A percentile compares a stretch with the other conserved stretches of the same genome.
These are phyloP conservation scores for Pseudogymnoascus sp. DNA, from an alignment of 2,329 filamentous ascomycete genomes.

Conservation along the genomic window DNA sequence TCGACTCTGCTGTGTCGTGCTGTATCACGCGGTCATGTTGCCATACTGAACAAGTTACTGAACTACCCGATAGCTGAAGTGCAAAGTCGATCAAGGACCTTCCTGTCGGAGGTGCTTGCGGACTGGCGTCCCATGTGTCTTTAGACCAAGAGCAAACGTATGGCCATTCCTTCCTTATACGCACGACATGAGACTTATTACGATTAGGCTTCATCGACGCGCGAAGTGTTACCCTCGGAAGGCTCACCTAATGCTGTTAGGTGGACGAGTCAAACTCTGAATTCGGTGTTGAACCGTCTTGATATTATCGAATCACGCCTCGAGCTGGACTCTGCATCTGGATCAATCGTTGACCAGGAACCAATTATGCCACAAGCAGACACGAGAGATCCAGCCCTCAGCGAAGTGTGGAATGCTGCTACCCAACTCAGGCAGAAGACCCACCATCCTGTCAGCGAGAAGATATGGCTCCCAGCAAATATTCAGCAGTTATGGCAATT, in stretches of 20 bases:
- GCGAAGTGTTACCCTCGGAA: slow-evolving; percentile 15
- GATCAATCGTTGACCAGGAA: slow-evolving; percentile 14
- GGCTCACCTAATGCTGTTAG: slow-evolving; percentile 9
- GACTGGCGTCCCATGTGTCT: slow-evolving; percentile 32
- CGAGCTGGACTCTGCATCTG: slow-evolving; percentile 13
- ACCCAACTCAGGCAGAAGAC: slow-evolving; percentile 24
- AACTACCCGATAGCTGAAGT: slow-evolving; percentile 28
- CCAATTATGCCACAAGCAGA: slow-evolving; percentile 14
- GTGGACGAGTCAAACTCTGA: slow-evolving; percentile 15
- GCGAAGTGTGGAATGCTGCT: slow-evolving; percentile 27
- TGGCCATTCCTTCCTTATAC: slow-evolving; percentile 16
- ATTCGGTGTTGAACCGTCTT: slow-evolving; percentile 17
- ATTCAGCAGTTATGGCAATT: slow-evolving; percentile 31
- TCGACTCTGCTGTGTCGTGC: slow-evolving; percentile 4
- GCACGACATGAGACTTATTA: slow-evolving; percentile 15
- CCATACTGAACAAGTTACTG: background rate
- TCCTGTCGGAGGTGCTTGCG: slow-evolving; percentile 30
- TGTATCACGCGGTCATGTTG: background rate
- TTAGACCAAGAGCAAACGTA: slow-evolving; percentile 34
- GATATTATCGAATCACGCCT: slow-evolving; percentile 18
- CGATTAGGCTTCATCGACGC: slow-evolving; percentile 13
- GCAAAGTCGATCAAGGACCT: slow-evolving; percentile 29
- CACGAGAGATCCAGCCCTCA: slow-evolving; percentile 19
- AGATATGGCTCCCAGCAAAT: slow-evolving; percentile 28
- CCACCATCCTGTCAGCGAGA: slow-evolving; percentile 19